Evolutionary conservation across 495 filamentous ascomycete genomes (phyloP), one percentile per base, ranked within the genome.

Genomic region (Thermochaetoides thermophila): DNA sequence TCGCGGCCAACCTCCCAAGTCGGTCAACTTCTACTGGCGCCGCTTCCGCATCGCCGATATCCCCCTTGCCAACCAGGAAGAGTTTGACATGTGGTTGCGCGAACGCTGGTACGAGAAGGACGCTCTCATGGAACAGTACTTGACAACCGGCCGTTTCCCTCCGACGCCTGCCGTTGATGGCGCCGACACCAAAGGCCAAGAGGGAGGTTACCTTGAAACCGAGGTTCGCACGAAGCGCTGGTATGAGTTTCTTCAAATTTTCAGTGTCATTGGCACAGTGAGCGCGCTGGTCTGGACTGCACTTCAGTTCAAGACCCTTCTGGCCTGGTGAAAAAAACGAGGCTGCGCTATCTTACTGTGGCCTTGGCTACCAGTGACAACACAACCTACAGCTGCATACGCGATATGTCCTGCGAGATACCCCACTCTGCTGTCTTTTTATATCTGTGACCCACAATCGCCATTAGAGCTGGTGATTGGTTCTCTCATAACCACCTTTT

Each of bases 21-120:
- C 78, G 0, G 79, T 87, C 34, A 85, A 86, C 48, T 81, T 89
- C 60, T 72, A 86, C 52, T 89, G 79, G 78, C 68, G 82, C 10
- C 69, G 79, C 3, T 86, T 85, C 45, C 53, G 60, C 0, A 35
- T 84, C 7, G 58, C 57, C 22, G 63, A 71, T 20, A 84, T 89
- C 12, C 82, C 82, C 0, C 44, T 83, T 11, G 61, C 74, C 17
- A 68, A 71, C 46, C 52, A 52, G 7, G 67, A 74, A 30, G 50
- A 58, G 16, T 86, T 89, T 41, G 74, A 79, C 18, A 32, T 60
- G n/a, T 89, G 83, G 83, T 62, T 85, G 5, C 64, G 71, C 20
- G 59, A 75, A 34, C 66, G 79, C 16, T 89, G 82, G 82, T 64
- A 68, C 25, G 83, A 89, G 49, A 89, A 89, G 50, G 82, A 89